phyloP scores from a whole-genome alignment of 176 grass and related monocot species.

The Poa annua region DNA sequence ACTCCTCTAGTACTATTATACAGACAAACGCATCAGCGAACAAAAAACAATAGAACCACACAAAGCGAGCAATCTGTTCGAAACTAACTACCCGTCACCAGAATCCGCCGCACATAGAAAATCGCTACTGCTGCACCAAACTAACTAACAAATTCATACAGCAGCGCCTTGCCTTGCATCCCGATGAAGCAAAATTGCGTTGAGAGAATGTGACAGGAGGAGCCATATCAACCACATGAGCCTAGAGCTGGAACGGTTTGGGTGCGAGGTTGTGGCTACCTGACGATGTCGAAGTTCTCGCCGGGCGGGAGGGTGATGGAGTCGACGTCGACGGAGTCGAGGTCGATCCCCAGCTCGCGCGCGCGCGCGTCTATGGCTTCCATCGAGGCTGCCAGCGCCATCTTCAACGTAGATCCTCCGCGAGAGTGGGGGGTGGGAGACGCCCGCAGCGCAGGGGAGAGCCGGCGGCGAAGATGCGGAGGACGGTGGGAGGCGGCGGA shows the following conservation, averaged over 20 bases:
- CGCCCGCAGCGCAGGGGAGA: neutral
- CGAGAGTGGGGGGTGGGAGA: neutral
- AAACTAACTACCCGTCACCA: neutral
- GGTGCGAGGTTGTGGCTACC: slow-evolving; percentile 28
- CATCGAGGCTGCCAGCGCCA: slow-evolving; percentile 62
- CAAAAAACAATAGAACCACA: neutral
- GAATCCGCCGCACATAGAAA: neutral
- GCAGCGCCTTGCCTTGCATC: neutral
- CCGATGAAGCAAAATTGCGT: slow-evolving; percentile 9
- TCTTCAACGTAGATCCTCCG: slow-evolving; percentile 37
- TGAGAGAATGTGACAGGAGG: neutral
- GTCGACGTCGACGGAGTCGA: slow-evolving; percentile 67
- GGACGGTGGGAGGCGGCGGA: neutral
- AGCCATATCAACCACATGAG: neutral
- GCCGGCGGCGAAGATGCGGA: neutral
- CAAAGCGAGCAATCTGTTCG: neutral
- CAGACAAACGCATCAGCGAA: neutral
- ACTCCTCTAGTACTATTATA: neutral
- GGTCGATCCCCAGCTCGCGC: slow-evolving; percentile 53
- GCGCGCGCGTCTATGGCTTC: slow-evolving; percentile 64
- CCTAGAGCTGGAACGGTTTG: neutral
- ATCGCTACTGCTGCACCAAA: neutral
- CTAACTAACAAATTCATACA: slow-evolving; percentile 2
- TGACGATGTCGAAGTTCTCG: slow-evolving; percentile 77
- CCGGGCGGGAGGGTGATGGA: slow-evolving; percentile 64